Evolutionary conservation across 2,329 filamentous ascomycete genomes (phyloP).

Genomic region (Fusarium annulatum): DNA sequence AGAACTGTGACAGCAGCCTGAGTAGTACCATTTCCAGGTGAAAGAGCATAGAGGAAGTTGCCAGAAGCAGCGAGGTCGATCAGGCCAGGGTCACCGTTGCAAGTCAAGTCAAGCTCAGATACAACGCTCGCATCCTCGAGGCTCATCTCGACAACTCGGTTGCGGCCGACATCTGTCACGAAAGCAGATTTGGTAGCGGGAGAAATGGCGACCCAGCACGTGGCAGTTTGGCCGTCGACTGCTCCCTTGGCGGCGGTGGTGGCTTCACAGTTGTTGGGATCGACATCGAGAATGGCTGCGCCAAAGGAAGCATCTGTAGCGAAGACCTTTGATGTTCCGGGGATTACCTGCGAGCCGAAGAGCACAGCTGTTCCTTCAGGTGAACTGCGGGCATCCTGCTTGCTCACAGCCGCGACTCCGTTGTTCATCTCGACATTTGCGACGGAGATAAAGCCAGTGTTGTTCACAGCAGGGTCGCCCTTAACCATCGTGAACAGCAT

Average conservation of each 20-base stretch:
- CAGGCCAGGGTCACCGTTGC: conserved; percentile 62
- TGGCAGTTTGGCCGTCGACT: conserved; percentile 63
- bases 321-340: conserved; percentile 59
- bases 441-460: conserved; percentile 65
- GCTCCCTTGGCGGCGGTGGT: conserved; percentile 51
- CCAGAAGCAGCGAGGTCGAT: conserved; percentile 66
- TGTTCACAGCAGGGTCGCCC: conserved; percentile 65
- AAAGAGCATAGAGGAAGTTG: conserved; percentile 67
- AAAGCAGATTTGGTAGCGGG: conserved; percentile 62
- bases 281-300: conserved; percentile 59
- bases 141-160: conserved; percentile 68
- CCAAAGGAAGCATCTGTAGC: conserved; percentile 70
- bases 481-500: conserved; percentile 69
- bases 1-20: conserved; percentile 53
- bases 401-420: conserved; percentile 19
- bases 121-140: conserved; percentile 60
- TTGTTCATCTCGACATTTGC: conserved; percentile 55
- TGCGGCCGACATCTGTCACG: conserved; percentile 65
- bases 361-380: conserved; percentile 67
- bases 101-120: conserved; percentile 53
- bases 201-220: conserved; percentile 68
- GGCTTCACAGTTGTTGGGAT: conserved; percentile 46
- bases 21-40: conserved; percentile 61
- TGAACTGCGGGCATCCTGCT: conserved; percentile 51
- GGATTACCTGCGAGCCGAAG: conserved; percentile 63